Evolutionary conservation across 1,284 basidiomycete genomes (phyloP).

Genomic region (Fistulinella cinereoalba): DNA sequence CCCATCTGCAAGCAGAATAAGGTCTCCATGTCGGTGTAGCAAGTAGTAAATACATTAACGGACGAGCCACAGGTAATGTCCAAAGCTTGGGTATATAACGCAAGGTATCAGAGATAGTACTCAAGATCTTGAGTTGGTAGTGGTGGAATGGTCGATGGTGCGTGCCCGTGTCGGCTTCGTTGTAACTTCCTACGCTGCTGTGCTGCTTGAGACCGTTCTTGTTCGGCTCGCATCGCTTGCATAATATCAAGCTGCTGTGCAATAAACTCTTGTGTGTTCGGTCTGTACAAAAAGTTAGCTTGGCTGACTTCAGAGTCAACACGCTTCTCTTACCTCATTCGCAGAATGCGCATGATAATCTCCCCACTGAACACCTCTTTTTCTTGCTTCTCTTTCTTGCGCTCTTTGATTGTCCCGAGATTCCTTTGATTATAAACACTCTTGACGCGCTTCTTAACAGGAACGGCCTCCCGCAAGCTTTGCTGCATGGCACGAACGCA

Average conservation of each 20-base stretch:
- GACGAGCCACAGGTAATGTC: conserved; percentile 3
- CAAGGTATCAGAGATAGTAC: conserved; percentile 21
- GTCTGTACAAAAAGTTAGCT: conserved; percentile 33
- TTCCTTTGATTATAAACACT: conserved; percentile 88
- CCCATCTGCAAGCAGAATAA: not conserved
- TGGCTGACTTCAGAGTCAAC: not conserved
- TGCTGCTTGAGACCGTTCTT: conserved; percentile 58
- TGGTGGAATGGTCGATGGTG: conserved; percentile 32
- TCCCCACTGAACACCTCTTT: conserved; percentile 72
- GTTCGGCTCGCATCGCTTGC: conserved; percentile 70
- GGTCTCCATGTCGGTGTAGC: not conserved
- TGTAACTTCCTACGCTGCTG: conserved; percentile 54
- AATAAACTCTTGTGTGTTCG: conserved; percentile 85
- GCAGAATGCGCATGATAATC: conserved; percentile 87
- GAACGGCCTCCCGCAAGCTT: conserved; percentile 67
- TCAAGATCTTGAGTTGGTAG: conserved; percentile 25
- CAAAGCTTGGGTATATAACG: conserved; percentile 27
- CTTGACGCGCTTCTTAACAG: conserved; percentile 87
- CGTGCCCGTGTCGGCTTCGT: conserved; percentile 33
- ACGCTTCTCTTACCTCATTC: conserved; percentile 85
- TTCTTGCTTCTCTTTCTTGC: conserved; percentile 87
- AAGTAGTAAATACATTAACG: not conserved
- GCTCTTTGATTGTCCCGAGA: conserved; percentile 92
- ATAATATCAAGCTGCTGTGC: conserved; percentile 83
- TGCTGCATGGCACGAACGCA: conserved; percentile 92